Evolutionary conservation across 148 eudicot species (phyloP).

Genomic region (Chenopodium quinoa): DNA sequence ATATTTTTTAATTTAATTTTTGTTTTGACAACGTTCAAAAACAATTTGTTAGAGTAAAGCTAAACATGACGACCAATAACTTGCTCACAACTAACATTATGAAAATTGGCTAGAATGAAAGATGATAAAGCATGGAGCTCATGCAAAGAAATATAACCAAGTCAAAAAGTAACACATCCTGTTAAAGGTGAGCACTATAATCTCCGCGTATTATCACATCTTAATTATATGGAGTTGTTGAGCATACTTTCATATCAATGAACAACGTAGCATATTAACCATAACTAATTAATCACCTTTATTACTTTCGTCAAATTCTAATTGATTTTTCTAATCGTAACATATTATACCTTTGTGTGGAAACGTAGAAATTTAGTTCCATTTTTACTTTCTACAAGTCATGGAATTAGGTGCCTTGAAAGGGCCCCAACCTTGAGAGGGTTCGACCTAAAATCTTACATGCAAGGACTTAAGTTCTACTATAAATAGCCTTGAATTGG

Average conservation of each 20-base stretch:
- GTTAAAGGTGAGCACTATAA: background rate
- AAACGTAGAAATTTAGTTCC: conserved; percentile 6
- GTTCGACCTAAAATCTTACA: background rate
- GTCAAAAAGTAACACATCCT: conserved; percentile 18
- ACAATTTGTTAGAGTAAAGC: background rate
- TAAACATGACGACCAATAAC: background rate
- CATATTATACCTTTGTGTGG: background rate
- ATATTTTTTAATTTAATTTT: too few species aligned
- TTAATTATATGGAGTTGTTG: conserved; percentile 9
- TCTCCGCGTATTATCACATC: background rate
- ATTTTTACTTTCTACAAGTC: conserved; percentile 14
- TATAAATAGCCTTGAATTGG: conserved; percentile 24
- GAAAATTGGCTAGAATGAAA: background rate
- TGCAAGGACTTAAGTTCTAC: background rate
- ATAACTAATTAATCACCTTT: background rate
- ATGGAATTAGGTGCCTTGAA: conserved; percentile 20
- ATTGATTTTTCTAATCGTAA: background rate
- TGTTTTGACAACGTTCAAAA: too few species aligned
- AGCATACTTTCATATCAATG: background rate
- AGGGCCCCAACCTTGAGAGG: conserved; percentile 15
- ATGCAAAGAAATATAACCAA: background rate
- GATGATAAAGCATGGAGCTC: background rate
- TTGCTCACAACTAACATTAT: background rate
- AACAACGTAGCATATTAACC: background rate
- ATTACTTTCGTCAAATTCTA: background rate